Evolutionary conservation across 306 rosid species (phyloP).

Genomic region (Casuarina glauca): DNA sequence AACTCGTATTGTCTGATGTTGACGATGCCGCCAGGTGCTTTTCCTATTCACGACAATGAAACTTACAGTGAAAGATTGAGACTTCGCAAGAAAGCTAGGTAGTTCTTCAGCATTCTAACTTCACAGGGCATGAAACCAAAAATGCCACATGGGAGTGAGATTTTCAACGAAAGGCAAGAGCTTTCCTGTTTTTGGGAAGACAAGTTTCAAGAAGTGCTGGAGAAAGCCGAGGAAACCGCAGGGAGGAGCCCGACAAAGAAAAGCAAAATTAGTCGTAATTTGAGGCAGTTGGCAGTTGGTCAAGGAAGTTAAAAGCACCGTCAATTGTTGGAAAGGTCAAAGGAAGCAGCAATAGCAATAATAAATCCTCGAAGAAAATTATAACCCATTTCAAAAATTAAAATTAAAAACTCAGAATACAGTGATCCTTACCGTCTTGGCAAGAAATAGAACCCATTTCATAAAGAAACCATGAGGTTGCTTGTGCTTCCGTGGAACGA

Average conservation of each 20-base stretch:
- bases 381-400: too few species aligned
- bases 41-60: background rate
- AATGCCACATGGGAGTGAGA: too few species aligned
- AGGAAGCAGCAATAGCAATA: background rate
- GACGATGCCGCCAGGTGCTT: background rate
- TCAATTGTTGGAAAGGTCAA: constrained; percentile 33
- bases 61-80: background rate
- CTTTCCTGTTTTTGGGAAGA: too few species aligned
- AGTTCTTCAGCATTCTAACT: background rate
- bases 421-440: too few species aligned
- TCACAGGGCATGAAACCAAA: background rate
- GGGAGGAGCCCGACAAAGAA: constrained; percentile 3
- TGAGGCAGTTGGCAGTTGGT: constrained; percentile 38
- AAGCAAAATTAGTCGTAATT: constrained; percentile 10
- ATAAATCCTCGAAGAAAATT: too few species aligned
- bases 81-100: too few species aligned
- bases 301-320: constrained; percentile 37
- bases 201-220: too few species aligned
- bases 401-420: too few species aligned
- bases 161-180: too few species aligned
- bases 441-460: background rate
- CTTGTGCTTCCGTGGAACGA: background rate
- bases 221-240: background rate
- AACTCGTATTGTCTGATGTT: background rate
- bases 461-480: constrained; percentile 3